Base-by-base conservation (phyloP, 768 basidiomycete genomes). In the Lyophyllum decastes region DNA sequence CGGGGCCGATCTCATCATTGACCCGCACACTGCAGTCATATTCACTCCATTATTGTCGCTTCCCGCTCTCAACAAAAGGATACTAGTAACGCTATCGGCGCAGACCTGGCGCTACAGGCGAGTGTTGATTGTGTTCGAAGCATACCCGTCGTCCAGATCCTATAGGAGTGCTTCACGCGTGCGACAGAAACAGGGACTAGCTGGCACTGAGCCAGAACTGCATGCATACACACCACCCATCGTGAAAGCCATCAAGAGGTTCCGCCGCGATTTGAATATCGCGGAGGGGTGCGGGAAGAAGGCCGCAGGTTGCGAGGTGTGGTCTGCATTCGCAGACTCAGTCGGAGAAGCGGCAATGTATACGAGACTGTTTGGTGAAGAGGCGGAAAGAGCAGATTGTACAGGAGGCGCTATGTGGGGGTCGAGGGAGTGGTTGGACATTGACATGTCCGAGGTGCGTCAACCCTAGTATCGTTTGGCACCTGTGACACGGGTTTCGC, bases 1-100 rank as follows among this genome's bases (percentile, higher is more conserved):
- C 50, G 86, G 82, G 26, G 80, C 77, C 10, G 88, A 93, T 66
- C 72, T 94, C 27, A 82, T 92, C 57, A 61, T 91, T 19, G 89
- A 91, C 68, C 79, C 82, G 1, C 75, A 82, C 55, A 76, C 77
- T 52, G 78, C 81, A 4, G 67, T 84, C 17, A 59, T 85, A n/a
- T 79, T 82, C 58, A 61, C 72, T 25, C 65, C 70, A 55, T 64
- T 73, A 3, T 57, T 66, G 16, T 62, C 67, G 26, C 60, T 62
- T 38, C 56, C 88, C 0, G 74, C 82, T 2, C 71, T 78, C 33
- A 73, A 81, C 44, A 78, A 82, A 7, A 64, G 70, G 6, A 72
- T 87, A 14, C 63, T 79, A 12, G 67, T 73, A 12, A 68, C 64
- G 4, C 72, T 94, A 27, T 73, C 78, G 8, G 61, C 71, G 21